Evolutionary conservation across 2,329 filamentous ascomycete genomes (phyloP), one percentile per base, ranked within the genome.

Genomic region (Verticillium isaacii): DNA sequence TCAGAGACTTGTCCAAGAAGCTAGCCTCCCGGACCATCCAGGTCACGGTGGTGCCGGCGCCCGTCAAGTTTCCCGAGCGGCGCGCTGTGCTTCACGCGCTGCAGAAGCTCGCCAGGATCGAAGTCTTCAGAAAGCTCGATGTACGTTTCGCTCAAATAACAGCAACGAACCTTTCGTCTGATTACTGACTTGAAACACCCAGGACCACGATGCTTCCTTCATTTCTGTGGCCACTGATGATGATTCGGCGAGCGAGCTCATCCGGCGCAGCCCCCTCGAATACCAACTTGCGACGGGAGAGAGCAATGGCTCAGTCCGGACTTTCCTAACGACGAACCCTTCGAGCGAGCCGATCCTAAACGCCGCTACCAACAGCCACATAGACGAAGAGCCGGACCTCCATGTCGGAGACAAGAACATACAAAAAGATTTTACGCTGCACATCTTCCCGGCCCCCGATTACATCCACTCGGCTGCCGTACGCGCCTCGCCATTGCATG

Each of bases 31-130:
- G 65, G 63, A 77, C 73, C 77, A 75, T 86, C 36, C 80, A 81
- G 62, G 67, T 87, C 64, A 77, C 76, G 41, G 83, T 85, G 23
- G 70, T 73, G n/a, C 85, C 84, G 15, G 68, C 78, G 14, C 84
- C 85, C 12, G 67, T 73, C n/a, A 81, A 65, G 56, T 80, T 87
- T 65, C 75, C 78, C 34, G 83, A 87, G 71, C 80, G 84, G 7
- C 81, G 83, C 29, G 82, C 83, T 8, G 76, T 87, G 23, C 73
- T 87, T 37, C 79, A 80, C 54, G 76, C 80, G 32, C 73, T 87
- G 25, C 78, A 84, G 71, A 74, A 76, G 60, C 74, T 81, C 66
- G 81, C 80, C 61, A 71, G 74, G 2, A 76, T 86, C 55, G 81
- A 86, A 50, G 74, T 80, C 39, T 87, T 87, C 70, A 82, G 79